Conservation (phyloP, 352 stramenopile genomes). For the Plasmopara halstedii region DNA sequence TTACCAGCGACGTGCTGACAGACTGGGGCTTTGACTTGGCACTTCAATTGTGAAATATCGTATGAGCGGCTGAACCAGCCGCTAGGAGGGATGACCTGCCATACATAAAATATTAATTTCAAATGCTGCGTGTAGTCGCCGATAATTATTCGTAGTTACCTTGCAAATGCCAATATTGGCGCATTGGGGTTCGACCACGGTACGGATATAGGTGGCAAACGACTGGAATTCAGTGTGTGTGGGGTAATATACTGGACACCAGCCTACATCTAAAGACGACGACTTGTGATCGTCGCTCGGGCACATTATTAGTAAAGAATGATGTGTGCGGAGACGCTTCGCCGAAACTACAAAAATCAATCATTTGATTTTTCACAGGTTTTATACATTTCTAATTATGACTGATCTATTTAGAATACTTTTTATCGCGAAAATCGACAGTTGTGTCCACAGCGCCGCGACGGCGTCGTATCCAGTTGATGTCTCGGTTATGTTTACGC, state of each 20-base stretch:
- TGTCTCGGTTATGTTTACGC: conserved; percentile 16
- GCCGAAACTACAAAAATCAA: neutral
- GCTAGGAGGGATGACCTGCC: conserved; percentile 55
- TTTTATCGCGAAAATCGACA: neutral
- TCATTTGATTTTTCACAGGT: neutral
- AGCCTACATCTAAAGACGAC: conserved; percentile 26
- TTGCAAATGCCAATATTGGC: conserved; percentile 85
- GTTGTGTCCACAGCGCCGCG: conserved; percentile 13
- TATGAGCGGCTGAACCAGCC: conserved; percentile 75
- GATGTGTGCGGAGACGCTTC: neutral
- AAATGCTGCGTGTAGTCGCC: neutral
- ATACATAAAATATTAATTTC: neutral
- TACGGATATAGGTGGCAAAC: conserved; percentile 81
- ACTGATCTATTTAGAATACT: too few relatives aligned
- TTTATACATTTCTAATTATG: neutral
- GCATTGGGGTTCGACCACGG: conserved; percentile 73
- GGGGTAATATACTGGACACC: conserved; percentile 83
- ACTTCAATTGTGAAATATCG: conserved; percentile 39
- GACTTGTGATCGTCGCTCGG: conserved; percentile 5
- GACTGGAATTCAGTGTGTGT: conserved; percentile 77
- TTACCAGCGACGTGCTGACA: conserved; percentile 85
- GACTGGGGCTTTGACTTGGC: conserved; percentile 52
- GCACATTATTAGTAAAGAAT: conserved; percentile 10
- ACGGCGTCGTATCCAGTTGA: conserved; percentile 10
- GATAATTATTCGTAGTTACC: conserved; percentile 31